phyloP scores from a whole-genome alignment of 2,329 filamentous ascomycete genomes.

The Tolypocladium sp. region DNA sequence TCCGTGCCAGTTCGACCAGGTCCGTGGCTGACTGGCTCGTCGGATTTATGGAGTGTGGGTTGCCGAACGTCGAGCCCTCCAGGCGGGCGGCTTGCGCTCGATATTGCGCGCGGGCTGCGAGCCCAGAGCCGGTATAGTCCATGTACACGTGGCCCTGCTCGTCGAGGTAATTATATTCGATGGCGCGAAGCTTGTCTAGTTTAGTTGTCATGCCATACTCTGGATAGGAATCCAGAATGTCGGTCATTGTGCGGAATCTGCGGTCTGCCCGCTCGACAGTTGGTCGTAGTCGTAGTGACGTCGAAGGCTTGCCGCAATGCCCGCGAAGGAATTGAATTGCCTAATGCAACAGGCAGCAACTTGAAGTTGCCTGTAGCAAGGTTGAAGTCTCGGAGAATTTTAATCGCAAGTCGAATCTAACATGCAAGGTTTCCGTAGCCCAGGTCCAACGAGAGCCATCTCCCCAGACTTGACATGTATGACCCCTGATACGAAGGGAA shows the following conservation, averaged over 20 bases:
- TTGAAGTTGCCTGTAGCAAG: too few species aligned
- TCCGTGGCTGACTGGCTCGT: constrained; percentile 23
- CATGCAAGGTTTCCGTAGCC: not conserved
- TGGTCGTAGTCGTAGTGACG: not conserved
- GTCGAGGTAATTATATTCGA: constrained; percentile 27
- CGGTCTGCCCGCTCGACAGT: not conserved
- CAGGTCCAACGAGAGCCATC: not conserved
- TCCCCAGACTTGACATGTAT: not conserved
- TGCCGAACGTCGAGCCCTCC: constrained; percentile 21
- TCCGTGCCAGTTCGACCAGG: constrained; percentile 20
- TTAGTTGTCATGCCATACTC: constrained; percentile 21
- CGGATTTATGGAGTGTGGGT: constrained; percentile 30
- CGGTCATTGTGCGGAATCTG: not conserved
- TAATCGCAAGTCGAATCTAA: not conserved
- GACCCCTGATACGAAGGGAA: not conserved
- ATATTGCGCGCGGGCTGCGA: constrained; percentile 23
- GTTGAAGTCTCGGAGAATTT: too few species aligned
- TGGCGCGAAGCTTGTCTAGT: constrained; percentile 14
- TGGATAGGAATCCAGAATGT: constrained; percentile 14
- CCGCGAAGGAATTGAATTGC: too few species aligned
- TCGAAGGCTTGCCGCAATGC: not conserved
- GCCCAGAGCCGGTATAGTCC: constrained; percentile 30
- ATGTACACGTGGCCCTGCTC: constrained; percentile 28
- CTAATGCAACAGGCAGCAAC: too few species aligned
- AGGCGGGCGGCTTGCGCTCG: constrained; percentile 20